phyloP scores from a whole-genome alignment of 2,329 filamentous ascomycete genomes.

The Penicillium corylophilum region DNA sequence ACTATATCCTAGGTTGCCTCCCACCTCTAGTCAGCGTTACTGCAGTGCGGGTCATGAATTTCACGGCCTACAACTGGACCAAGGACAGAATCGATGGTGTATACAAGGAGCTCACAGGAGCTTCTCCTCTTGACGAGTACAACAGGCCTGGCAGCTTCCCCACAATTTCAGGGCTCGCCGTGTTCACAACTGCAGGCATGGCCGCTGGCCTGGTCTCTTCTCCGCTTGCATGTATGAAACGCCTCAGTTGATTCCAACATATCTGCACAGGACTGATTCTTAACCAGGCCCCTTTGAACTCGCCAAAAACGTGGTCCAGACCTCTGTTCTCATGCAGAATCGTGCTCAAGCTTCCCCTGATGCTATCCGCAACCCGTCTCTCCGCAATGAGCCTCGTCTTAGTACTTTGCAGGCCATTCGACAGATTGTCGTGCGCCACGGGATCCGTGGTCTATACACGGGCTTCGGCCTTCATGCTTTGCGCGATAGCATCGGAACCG shows the following conservation, averaged over 20 bases:
- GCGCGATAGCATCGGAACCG: constrained; percentile 48
- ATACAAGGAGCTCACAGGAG: constrained; percentile 41
- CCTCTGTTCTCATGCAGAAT: constrained; percentile 48
- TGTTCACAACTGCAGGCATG: constrained; percentile 44
- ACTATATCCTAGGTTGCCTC: constrained; percentile 38
- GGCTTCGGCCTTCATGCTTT: constrained; percentile 47
- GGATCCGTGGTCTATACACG: constrained; percentile 46
- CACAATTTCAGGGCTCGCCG: constrained; percentile 41
- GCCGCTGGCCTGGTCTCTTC: constrained; percentile 43
- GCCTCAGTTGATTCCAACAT: neutral
- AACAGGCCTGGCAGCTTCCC: constrained; percentile 45
- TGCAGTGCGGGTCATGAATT: constrained; percentile 46
- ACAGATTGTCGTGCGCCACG: constrained; percentile 45
- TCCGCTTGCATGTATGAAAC: constrained; percentile 44
- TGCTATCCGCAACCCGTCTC: constrained; percentile 32
- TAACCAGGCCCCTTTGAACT: constrained; percentile 47
- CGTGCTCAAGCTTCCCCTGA: constrained; percentile 39
- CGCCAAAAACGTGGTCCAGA: constrained; percentile 51
- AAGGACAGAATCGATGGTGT: constrained; percentile 43
- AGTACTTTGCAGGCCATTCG: constrained; percentile 44
- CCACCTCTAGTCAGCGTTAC: constrained; percentile 48
- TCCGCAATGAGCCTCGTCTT: constrained; percentile 41
- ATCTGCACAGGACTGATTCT: neutral
- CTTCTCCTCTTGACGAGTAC: constrained; percentile 41
- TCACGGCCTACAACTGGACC: constrained; percentile 46